Base-by-base conservation (phyloP, 768 basidiomycete species). In the Termitomyces sp. region DNA sequence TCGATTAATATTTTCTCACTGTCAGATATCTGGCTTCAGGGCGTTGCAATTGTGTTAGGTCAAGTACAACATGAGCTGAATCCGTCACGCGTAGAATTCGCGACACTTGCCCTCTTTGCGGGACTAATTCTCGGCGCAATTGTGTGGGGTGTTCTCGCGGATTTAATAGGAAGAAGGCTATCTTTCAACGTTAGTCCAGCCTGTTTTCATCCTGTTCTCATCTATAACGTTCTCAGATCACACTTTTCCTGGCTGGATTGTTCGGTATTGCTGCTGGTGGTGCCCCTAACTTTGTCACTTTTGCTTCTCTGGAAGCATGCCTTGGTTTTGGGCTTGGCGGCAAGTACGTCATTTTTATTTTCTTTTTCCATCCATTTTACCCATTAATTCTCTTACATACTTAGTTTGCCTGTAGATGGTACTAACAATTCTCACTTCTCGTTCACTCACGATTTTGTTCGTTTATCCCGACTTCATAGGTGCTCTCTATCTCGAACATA, bases 201-300 rank as follows among this genome's bases (percentile, higher is more conserved):
- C 31, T 22, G 40, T 15, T 10, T 27, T 32, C 7, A 18, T 12
- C 22, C 32, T 33, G 16, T 40, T n/a, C 48, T 39, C 23, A 50
- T 27, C 40, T 12, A 22, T n/a, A 25, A 10, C 35, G 1, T 32
- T 23, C 40, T 11, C 25, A 68, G 67, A 67, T 68, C 15, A 70
- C 69, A 4, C 51, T 72, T 35, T 72, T 70, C 46, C 49, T 72
- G 13, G 69, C 68, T 33, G 79, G 76, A 20, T 60, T 81, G 2
- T 83, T 84, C 60, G 82, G 81, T 7, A 73, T 78, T 47, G 73
- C 79, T 3, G 72, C 78, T 7, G 80, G 76, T 35, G 78, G 71
- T 15, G 72, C 76, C 15, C 65, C 73, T 3, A 76, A 73, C 58
- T 81, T 81, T 56, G 68, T 73, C 32, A 62, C 75, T 1, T 77